Percentiles rank a stretch among this genome's conserved stretches.
These are phyloP conservation scores for Phaeoacremonium minimum DNA, from an alignment of 2,329 filamentous ascomycete species.

Conservation along the genomic window DNA sequence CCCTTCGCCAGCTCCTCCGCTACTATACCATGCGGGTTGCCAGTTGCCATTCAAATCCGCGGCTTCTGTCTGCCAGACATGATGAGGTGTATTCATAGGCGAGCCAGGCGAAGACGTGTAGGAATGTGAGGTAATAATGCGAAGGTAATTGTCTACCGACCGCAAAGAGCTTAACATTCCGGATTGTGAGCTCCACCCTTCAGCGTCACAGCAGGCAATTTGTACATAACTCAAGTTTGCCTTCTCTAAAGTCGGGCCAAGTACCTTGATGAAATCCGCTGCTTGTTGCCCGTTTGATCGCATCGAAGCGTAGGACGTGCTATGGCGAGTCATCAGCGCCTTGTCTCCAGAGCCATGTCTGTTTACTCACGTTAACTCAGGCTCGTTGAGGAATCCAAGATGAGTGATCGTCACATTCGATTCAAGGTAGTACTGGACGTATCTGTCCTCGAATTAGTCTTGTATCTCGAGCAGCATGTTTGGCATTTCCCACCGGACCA, in stretches of 20 bases:
- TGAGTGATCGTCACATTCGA: constrained; percentile 25
- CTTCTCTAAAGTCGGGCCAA: constrained; percentile 34
- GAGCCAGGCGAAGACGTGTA: constrained; percentile 28
- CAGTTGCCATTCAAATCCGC: constrained; percentile 29
- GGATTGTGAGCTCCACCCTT: constrained; percentile 32
- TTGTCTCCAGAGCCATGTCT: too few species aligned
- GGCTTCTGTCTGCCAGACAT: constrained; percentile 41
- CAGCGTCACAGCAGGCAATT: constrained; percentile 32
- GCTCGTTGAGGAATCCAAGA: constrained; percentile 29
- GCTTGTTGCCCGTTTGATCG: constrained; percentile 30
- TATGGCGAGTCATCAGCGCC: constrained; percentile 6
- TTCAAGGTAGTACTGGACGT: too few species aligned
- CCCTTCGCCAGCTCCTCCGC: constrained; percentile 32
- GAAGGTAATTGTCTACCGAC: constrained; percentile 29
- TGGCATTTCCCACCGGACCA: too few species aligned
- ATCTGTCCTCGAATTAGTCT: too few species aligned
- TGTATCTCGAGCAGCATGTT: too few species aligned
- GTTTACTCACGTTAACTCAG: constrained; percentile 15
- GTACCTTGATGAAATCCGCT: constrained; percentile 31
- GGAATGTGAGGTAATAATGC: constrained; percentile 33
- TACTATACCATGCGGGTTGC: constrained; percentile 29
- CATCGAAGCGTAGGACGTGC: constrained; percentile 20
- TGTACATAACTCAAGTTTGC: constrained; percentile 18
- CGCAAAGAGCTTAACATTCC: constrained; percentile 25
- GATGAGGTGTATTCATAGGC: constrained; percentile 28